These are phyloP conservation scores for Podospora comata DNA, from an alignment of 495 filamentous ascomycete genomes.

Conservation along the genomic window DNA sequence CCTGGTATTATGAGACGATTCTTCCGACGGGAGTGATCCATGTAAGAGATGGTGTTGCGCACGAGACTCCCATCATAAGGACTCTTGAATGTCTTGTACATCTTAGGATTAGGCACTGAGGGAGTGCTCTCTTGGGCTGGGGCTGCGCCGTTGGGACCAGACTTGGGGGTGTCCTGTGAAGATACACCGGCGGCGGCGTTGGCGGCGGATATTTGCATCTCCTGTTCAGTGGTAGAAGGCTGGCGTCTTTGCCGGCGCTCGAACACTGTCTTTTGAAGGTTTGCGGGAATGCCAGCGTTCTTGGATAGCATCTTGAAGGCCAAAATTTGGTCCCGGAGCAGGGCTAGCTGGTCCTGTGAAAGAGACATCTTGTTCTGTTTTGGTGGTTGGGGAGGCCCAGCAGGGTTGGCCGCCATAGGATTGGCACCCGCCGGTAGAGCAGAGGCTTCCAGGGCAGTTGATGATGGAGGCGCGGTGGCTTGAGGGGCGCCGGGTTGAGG, in stretches of 20 bases:
- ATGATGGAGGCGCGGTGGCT: conserved; percentile 33
- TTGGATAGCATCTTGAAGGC: conserved; percentile 81
- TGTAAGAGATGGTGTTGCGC: conserved; percentile 64
- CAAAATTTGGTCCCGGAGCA: conserved; percentile 71
- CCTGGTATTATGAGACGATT: conserved; percentile 76
- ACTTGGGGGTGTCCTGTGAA: conserved; percentile 49
- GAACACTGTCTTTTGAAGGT: conserved; percentile 72
- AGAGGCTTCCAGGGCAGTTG: conserved; percentile 33
- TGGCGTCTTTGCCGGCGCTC: conserved; percentile 63
- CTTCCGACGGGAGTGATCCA: conserved; percentile 67
- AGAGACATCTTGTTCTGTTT: conserved; percentile 44
- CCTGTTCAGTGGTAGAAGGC: conserved; percentile 56
- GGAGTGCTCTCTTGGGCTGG: conserved; percentile 32
- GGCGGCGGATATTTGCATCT: conserved; percentile 30
- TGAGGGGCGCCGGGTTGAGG: conserved; percentile 33
- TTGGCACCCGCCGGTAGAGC: conserved; percentile 37
- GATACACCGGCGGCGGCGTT: conserved; percentile 52
- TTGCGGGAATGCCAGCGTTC: conserved; percentile 70
- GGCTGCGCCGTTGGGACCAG: conserved; percentile 28
- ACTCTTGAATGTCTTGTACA: conserved; percentile 59
- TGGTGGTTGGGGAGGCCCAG: conserved; percentile 16
- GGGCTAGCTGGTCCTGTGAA: conserved; percentile 64
- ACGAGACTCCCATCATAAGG: conserved; percentile 57
- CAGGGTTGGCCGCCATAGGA: conserved; percentile 39
- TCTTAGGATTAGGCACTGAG: conserved; percentile 33